Conservation (phyloP, 306 rosid species). For the Vachellia collinsii region DNA sequence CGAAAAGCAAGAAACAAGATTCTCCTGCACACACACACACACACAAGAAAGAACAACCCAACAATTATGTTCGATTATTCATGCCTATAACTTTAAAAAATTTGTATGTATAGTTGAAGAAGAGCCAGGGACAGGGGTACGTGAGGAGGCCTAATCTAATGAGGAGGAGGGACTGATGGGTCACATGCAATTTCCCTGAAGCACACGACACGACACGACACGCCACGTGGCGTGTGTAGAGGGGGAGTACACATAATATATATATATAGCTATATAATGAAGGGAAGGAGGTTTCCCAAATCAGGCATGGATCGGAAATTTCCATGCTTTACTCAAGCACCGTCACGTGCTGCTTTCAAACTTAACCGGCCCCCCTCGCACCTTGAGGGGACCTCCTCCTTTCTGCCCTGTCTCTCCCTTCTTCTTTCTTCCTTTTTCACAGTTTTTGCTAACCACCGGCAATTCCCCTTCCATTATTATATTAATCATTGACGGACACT, state of each 20-base stretch:
- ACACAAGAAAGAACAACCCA: background rate
- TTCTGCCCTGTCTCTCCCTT: constrained; percentile 19
- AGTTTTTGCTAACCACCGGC: constrained; percentile 50
- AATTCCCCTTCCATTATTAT: background rate
- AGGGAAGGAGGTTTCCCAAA: constrained; percentile 40
- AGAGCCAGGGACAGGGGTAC: constrained; percentile 56
- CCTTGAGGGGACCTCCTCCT: constrained; percentile 45
- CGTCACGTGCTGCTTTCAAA: constrained; percentile 59
- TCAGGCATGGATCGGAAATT: constrained; percentile 51
- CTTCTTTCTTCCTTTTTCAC: background rate
- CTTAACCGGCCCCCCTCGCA: constrained; percentile 36
- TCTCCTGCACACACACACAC: background rate
- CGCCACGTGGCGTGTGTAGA: constrained; percentile 61
- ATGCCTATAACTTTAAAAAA: too few relatives aligned
- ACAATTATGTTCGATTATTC: background rate
- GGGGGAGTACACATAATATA: constrained; percentile 24
- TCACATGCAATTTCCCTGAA: constrained; percentile 75
- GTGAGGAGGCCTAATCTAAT: constrained; percentile 44
- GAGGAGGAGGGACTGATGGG: constrained; percentile 37
- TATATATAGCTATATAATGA: constrained; percentile 18
- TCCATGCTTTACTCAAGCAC: constrained; percentile 57
- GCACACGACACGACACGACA: constrained; percentile 72
- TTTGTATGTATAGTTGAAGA: background rate
- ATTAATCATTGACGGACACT: background rate
- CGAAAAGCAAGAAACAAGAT: background rate